Base-by-base conservation (phyloP, 179 eudicot species). In the Silene coronaria region DNA sequence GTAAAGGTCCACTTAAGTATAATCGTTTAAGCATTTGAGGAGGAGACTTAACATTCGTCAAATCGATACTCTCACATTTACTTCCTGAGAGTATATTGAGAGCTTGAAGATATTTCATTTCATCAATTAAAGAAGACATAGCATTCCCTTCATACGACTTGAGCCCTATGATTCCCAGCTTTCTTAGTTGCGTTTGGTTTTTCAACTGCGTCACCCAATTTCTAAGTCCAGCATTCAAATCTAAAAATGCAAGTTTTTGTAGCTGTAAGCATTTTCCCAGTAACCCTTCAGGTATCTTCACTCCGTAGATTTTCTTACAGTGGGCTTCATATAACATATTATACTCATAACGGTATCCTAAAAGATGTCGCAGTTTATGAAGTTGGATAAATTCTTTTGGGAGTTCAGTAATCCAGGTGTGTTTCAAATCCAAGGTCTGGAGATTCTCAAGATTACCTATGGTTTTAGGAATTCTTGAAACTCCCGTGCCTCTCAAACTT, bases 401-500 rank as follows among this genome's bases (percentile, higher is more conserved):
- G 17, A 81, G 81, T 30, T 81, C 64, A 9, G 13, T 1, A 3
- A 77, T 64, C 1, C 1, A 10, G 4, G 78, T 73, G 8, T 36
- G 55, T 22, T 78, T 81, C 63, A 76, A 55, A 77, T 80, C 80
- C 59, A 80, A 51, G 17, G 80, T 82, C 36, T 73, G 80, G 23
- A 79, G 80, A 61, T 75, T 69, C 12, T 71, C 51, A 16, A 80
- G 74, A 63, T 77, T 80, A 12, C 83, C 83, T n/a, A 80, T n/a
- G n/a, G n/a, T n/a, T n/a, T n/a, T n/a, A n/a, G n/a, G n/a, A n/a
- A n/a, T n/a, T n/a, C n/a, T n/a, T 66, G 22, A 11, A 12, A 83
- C 79, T 38, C 16, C 9, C 2, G 84, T 81, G 17, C 62, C 26
- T 70, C 81, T 77, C 17, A 81, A 19, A 64, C 79, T 80, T 14